Evolutionary conservation across 2,329 filamentous ascomycete species (phyloP), one percentile per base, ranked within the genome.

Genomic region (Aspergillus fructus): DNA sequence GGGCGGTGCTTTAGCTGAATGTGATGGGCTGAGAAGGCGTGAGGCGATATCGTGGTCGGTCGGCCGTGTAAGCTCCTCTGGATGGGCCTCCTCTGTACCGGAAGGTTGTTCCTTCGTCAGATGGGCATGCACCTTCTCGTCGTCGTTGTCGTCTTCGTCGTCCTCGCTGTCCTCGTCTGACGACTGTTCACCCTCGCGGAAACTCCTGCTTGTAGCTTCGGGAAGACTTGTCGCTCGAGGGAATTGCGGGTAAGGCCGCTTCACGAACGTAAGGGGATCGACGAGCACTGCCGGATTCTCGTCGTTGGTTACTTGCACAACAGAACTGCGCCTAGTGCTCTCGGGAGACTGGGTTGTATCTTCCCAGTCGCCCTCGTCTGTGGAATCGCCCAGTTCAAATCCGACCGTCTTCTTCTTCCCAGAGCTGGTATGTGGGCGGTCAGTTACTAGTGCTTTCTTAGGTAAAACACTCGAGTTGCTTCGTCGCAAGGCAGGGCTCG

Each of bases 291-390:
- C 62, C 40, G 61, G 59, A 57, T 72, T 75, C 47, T 74, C 73
- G 34, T 65, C 63, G 55, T 70, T 73, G 33, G 69, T 69, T 53
- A 68, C 71, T 48, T 72, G 70, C 27, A 66, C 74, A 45, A 76
- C 68, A 8, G 78, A 80, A 60, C 77, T 77, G 53, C 76, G 75
- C 58, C 78, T 69, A 12, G 77, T 79, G 58, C 77, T 77, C 61
- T 78, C 76, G 33, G 78, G 76, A 17, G 78, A 80, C 60, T 78
- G 75, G 21, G 77, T 78, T 24, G 76, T 78, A 64, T 80, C 77
- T 60, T 79, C 77, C 77, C 78, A 79, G 60, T 79, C 78, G 58
- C 68, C 75, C 59, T 79, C 77, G 60, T 77, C 75, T 53, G 72
- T 74, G 15, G 76, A 74, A 55, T 74, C 75, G 4, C 70, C 78